These are phyloP conservation scores for Gossypium australe DNA, from an alignment of 345 rosid genomes.

Conservation along the genomic window DNA sequence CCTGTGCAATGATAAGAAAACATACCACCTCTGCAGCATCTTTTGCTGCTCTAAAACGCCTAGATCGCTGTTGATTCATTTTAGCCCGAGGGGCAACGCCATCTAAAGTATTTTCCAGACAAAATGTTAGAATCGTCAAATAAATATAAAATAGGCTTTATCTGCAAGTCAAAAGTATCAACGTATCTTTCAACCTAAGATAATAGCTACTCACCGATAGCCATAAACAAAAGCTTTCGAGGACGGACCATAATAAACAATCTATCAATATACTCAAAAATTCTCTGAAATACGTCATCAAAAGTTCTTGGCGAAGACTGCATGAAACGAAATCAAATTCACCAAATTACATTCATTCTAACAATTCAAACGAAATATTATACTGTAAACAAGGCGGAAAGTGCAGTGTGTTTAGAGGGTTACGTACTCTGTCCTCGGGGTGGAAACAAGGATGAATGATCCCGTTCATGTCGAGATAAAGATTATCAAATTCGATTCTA, in stretches of 20 bases:
- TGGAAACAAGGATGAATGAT: slow-evolving; percentile 98
- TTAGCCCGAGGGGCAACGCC: slow-evolving; percentile 99
- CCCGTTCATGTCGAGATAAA: slow-evolving; percentile 98
- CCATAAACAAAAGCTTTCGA: slow-evolving; percentile 76
- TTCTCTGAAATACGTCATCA: slow-evolving; percentile 71
- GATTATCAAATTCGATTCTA: slow-evolving; percentile 71
- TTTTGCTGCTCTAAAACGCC: slow-evolving; percentile 91
- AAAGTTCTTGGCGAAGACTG: slow-evolving; percentile 79
- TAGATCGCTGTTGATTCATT: slow-evolving; percentile 93
- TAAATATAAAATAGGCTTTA: neutral
- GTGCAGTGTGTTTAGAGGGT: neutral
- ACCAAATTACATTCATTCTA: neutral
- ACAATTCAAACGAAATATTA: neutral
- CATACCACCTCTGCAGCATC: slow-evolving; percentile 87
- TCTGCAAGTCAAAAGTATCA: neutral
- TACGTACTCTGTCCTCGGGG: slow-evolving; percentile 77
- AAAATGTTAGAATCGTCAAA: slow-evolving; percentile 18
- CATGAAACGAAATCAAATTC: slow-evolving; percentile 15
- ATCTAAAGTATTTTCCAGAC: slow-evolving; percentile 38
- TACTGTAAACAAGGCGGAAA: neutral
- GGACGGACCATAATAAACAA: slow-evolving; percentile 95
- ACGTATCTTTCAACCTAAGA: neutral
- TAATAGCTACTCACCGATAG: slow-evolving; percentile 55
- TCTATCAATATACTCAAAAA: slow-evolving; percentile 87
- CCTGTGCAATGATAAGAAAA: slow-evolving; percentile 14